These are phyloP conservation scores for Chondrus crispus DNA, from an alignment of 23 red algal species.

Conservation along the genomic window DNA sequence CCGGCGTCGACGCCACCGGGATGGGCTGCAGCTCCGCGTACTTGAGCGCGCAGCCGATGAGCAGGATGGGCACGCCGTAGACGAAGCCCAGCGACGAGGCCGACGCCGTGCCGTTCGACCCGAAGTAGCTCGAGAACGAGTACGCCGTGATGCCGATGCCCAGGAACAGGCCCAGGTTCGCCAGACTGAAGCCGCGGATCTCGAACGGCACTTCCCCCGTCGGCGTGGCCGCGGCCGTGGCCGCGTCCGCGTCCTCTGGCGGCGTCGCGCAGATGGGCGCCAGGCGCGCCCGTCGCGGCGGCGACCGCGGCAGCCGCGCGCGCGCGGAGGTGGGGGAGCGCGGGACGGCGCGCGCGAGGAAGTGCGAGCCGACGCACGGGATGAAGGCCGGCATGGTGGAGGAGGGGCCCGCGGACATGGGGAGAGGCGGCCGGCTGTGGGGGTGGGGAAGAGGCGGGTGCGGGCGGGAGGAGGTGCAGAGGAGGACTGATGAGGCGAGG, in stretches of 20 bases:
- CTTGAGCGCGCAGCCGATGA: conserved; percentile 91
- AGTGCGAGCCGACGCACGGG: too few relatives aligned
- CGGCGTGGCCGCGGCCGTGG: neutral
- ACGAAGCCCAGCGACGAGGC: conserved; percentile 91
- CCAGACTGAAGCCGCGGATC: conserved; percentile 92
- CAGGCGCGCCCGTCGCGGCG: too few relatives aligned
- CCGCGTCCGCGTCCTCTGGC: neutral
- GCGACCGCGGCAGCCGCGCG: too few relatives aligned
- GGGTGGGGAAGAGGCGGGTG: too few relatives aligned
- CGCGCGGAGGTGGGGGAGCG: too few relatives aligned
- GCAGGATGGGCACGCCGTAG: conserved; percentile 90
- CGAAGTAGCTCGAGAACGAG: conserved; percentile 88
- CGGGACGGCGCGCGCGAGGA: too few relatives aligned
- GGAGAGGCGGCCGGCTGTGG: too few relatives aligned
- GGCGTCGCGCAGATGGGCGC: too few relatives aligned
- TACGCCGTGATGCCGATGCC: conserved; percentile 73
- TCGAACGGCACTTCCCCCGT: conserved; percentile 56
- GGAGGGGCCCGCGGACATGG: too few relatives aligned
- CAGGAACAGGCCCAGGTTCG: conserved; percentile 52
- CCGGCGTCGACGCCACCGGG: conserved; percentile 20
- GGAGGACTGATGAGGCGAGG: too few relatives aligned
- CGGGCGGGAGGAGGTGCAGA: too few relatives aligned
- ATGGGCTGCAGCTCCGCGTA: conserved; percentile 95
- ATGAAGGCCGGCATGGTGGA: too few relatives aligned
- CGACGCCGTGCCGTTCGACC: conserved; percentile 76